Base-by-base conservation (phyloP, 257 asterid genomes). In the Capsicum chinense region DNA sequence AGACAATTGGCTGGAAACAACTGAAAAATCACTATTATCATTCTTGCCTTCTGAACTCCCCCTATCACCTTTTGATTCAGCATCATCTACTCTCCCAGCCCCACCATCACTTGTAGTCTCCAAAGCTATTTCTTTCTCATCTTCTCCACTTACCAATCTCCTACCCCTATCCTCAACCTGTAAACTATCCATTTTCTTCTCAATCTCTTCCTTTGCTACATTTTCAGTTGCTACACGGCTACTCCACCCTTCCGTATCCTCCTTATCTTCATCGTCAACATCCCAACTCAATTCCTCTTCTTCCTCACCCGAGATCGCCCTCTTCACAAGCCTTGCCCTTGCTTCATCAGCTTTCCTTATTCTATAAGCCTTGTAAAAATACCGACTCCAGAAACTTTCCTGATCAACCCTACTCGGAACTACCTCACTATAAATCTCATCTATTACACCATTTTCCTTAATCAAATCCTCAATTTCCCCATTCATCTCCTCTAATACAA, bases 261-360 rank as follows among this genome's bases (percentile, higher is more conserved):
- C 86, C 15, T 89, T 89, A 26, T 85, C 90, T 10, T 93, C 94
- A 48, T 92, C 97, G 4, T 91, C 98, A 10, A 93, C 86, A 86
- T 94, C 99, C 97, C 97, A 92, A 79, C 97, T 90, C 90, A 92
- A 83, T 5, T 92, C 97, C 91, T 93, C 98, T 78, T 93, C 98
- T 33, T 86, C 96, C 83, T 94, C 97, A 1, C 89, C 92, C 0
- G 89, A 87, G 12, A 92, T 92, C 1, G 94, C 97, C 58, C 92
- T 83, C 56, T 86, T 88, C 82, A 95, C 96, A 76, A 95, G 88
- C 87, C 86, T 89, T 21, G 84, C 85, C 9, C 98, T 90, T 0
- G 92, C 92, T 87, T 93, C 97, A 91, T 93, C 97, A 0, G 90
- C 95, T 74, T 88, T 89, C 90, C 88, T 88, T 33, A 91, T 89